Evolutionary conservation across 2,329 filamentous ascomycete species (phyloP).

Genomic region (Bertia moriformis): DNA sequence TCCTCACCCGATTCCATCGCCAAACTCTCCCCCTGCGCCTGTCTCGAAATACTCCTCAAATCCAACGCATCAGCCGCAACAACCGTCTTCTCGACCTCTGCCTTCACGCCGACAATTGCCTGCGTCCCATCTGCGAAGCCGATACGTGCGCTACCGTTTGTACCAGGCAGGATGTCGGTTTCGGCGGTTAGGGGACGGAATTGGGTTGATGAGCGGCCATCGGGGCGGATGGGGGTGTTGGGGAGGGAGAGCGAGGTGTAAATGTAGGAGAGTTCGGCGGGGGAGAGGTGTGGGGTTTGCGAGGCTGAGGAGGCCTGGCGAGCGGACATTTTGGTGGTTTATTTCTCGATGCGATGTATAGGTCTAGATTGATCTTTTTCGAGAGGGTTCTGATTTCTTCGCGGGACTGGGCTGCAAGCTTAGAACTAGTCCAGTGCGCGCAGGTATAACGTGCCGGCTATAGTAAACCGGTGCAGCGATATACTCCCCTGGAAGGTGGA

Average conservation of each 20-base stretch:
- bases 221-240: slow-evolving; percentile 69
- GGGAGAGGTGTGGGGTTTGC: slow-evolving; percentile 43
- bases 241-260: slow-evolving; percentile 69
- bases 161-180: slow-evolving; percentile 72
- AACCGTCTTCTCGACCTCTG: slow-evolving; percentile 68
- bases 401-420: no score
- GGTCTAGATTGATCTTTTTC: no score
- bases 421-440: no score
- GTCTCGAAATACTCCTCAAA: slow-evolving; percentile 6
- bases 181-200: slow-evolving; percentile 87
- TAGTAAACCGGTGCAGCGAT: no score
- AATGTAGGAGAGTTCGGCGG: slow-evolving; percentile 90
- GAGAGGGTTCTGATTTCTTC: no score
- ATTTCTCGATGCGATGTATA: no score
- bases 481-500: no score
- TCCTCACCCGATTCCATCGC: slow-evolving; percentile 19
- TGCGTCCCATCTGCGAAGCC: slow-evolving; percentile 93
- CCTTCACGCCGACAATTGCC: slow-evolving; percentile 89
- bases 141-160: slow-evolving; percentile 84
- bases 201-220: slow-evolving; percentile 67
- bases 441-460: no score
- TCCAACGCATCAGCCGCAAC: slow-evolving; percentile 6
- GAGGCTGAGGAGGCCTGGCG: slow-evolving; percentile 1
- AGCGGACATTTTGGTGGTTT: not conserved
- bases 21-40: slow-evolving; percentile 15